Evolutionary conservation across 2,329 filamentous ascomycete genomes (phyloP), one percentile per base, ranked within the genome.

Genomic region (Canariomyces notabilis): DNA sequence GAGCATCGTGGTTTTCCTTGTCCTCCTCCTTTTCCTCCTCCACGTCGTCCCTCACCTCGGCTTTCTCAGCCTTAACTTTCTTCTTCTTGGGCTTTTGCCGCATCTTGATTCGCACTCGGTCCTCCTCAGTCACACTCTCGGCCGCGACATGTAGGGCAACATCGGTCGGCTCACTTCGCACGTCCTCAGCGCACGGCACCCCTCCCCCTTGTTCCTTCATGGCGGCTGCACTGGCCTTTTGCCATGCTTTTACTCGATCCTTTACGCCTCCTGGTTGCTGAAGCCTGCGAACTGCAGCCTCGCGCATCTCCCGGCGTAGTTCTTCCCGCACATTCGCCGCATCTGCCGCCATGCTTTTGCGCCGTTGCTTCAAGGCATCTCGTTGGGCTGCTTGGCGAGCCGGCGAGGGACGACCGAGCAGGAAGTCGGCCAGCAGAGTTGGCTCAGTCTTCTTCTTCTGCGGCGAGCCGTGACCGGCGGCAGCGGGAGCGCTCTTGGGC

Each of bases 161-260:
- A 32, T 85, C 80, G 22, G 78, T 77, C 3, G 82, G 76, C 54
- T 80, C 78, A 22, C 72, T 78, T 5, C 75, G 71, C 6, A 72
- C 66, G 19, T 74, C 73, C 23, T 77, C 68, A 1, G 75, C 74
- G 45, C 76, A 70, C 3, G 57, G 57, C 2, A 70, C 74, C 2
- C 66, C 67, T 3, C 60, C 67, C 2, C 57, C 57, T 14, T 56
- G 41, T 9, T 44, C 35, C 44, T 57, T 61, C 66, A 84, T 76
- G 20, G 82, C 83, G 5, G 77, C 76, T 26, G 83, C 85, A 59
- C 85, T 88, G 55, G 83, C 74, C 60, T 84, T 84, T 65, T 95
- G 89, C 89, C 89, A 95, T 66, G 83, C 78, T 57, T 83, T 84
- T 43, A 95, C 87, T 59, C 89, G 82, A 55, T 87, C 85, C 52